Evolutionary conservation across 139 green algal genomes (phyloP).

Genomic region (Dunaliella primolecta): DNA sequence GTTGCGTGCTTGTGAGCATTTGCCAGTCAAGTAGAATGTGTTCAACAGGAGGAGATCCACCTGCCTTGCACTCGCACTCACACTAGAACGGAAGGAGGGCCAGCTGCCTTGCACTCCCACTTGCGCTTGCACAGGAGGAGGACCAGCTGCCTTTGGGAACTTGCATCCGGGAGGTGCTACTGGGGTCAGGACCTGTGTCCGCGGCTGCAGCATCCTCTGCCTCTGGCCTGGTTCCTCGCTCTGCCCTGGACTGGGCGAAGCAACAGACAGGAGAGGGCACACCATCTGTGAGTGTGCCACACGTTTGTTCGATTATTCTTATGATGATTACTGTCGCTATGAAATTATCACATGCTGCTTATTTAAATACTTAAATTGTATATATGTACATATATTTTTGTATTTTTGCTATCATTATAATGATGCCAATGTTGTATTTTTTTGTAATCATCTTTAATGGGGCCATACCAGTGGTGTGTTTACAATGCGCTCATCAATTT

Average conservation of each 20-base stretch:
- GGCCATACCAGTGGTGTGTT: too few relatives aligned
- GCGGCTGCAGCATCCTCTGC: neutral
- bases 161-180: slow-evolving; percentile 11
- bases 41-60: slow-evolving; percentile 16
- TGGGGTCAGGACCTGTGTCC: slow-evolving; percentile 8
- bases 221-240: neutral
- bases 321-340: too few relatives aligned
- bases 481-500: too few relatives aligned
- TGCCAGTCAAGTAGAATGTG: too few relatives aligned
- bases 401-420: too few relatives aligned
- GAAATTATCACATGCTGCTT: too few relatives aligned
- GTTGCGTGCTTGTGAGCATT: neutral
- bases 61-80: too few relatives aligned
- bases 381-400: too few relatives aligned
- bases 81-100: slow-evolving; percentile 20
- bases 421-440: too few relatives aligned
- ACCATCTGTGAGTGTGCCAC: neutral
- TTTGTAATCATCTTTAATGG: too few relatives aligned
- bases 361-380: too few relatives aligned
- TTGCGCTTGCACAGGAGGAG: slow-evolving; percentile 19
- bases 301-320: too few relatives aligned
- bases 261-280: neutral
- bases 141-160: slow-evolving; percentile 20
- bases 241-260: slow-evolving; percentile 17
- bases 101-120: slow-evolving; percentile 19